Conservation (phyloP, 23 red algal genomes). For the Cyanidioschyzon merolae region DNA sequence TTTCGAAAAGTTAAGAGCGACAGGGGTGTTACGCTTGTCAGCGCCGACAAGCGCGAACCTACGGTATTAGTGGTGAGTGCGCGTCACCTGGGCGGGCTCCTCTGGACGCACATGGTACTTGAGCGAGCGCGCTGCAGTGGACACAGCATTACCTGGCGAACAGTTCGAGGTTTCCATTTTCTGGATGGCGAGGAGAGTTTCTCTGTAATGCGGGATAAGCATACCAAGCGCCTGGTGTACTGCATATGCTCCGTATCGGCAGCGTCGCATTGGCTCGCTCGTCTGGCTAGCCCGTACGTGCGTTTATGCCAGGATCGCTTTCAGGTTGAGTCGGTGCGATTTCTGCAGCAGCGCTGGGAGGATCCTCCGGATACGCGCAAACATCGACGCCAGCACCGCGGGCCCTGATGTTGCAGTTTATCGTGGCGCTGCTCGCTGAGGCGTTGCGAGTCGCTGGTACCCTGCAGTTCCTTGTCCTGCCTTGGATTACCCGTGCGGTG, state of each 20-base stretch:
- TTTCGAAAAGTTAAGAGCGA: background rate
- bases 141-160: background rate
- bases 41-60: background rate
- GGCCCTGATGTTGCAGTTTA: too few species aligned
- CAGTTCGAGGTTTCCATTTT: background rate
- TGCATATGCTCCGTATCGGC: background rate
- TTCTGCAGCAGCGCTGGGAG: background rate
- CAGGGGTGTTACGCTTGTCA: background rate
- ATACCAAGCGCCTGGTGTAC: background rate
- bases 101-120: conserved; percentile 1
- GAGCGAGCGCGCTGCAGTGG: background rate
- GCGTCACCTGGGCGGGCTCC: conserved; percentile 1
- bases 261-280: conserved; percentile 5
- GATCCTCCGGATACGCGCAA: too few species aligned
- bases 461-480: too few species aligned
- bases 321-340: background rate
- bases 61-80: background rate
- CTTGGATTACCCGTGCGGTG: too few species aligned
- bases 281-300: background rate
- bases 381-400: too few species aligned
- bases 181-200: conserved; percentile 5
- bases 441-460: too few species aligned
- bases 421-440: too few species aligned
- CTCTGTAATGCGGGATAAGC: background rate
- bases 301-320: conserved; percentile 1